Conservation (phyloP, 2,329 filamentous ascomycete genomes). For the Penicillium sp. region DNA sequence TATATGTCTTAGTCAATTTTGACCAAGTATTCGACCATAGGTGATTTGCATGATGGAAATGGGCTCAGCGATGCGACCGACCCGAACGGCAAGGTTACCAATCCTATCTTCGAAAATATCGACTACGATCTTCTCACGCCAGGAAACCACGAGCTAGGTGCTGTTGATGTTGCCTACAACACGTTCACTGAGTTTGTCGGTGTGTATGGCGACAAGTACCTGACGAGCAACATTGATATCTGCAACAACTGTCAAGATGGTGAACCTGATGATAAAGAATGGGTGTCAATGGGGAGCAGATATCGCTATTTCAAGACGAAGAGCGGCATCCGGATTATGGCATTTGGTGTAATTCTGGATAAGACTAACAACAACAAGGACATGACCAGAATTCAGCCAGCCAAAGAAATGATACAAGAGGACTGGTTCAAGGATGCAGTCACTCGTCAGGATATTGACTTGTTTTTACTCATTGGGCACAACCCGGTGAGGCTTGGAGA, state of each 20-base stretch:
- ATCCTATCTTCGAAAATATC: slow-evolving; percentile 54
- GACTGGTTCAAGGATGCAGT: slow-evolving; percentile 64
- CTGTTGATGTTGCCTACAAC: slow-evolving; percentile 63
- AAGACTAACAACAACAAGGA: slow-evolving; percentile 56
- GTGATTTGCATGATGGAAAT: slow-evolving; percentile 67
- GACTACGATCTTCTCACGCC: slow-evolving; percentile 59
- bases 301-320: slow-evolving; percentile 56
- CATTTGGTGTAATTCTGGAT: slow-evolving; percentile 54
- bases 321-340: slow-evolving; percentile 54
- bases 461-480: slow-evolving; percentile 66
- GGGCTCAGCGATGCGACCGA: slow-evolving; percentile 63
- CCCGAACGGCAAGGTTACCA: slow-evolving; percentile 59
- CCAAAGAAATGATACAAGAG: slow-evolving; percentile 51
- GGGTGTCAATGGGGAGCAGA: slow-evolving; percentile 47
- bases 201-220: slow-evolving; percentile 57
- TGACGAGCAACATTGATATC: slow-evolving; percentile 58
- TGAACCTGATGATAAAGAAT: slow-evolving; percentile 35
- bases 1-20: neutral
- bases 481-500: slow-evolving; percentile 55
- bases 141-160: slow-evolving; percentile 68
- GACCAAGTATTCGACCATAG: slow-evolving; percentile 27
- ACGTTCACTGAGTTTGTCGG: slow-evolving; percentile 62
- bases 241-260: slow-evolving; percentile 7
- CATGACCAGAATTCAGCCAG: slow-evolving; percentile 12
- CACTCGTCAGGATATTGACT: slow-evolving; percentile 56